phyloP scores from a whole-genome alignment of 805 yeast species.

The Starmerella lactis-condensi region DNA sequence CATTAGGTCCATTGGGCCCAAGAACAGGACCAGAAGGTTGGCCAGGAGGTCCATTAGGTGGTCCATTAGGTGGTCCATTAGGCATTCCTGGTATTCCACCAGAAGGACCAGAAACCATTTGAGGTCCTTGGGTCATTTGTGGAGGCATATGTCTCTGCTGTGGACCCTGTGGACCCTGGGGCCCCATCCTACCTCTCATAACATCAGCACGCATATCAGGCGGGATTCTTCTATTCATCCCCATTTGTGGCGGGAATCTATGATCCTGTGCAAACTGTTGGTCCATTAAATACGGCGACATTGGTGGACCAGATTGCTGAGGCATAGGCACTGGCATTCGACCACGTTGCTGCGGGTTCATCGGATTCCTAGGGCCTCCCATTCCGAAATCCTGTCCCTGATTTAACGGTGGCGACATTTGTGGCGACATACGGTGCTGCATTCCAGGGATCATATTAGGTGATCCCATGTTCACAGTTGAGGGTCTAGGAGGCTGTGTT shows the following conservation, averaged over 20 bases:
- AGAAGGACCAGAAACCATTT: background rate
- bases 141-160: constrained; percentile 1
- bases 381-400: too few species aligned
- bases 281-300: too few species aligned
- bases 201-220: background rate
- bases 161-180: constrained; percentile 1
- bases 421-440: background rate
- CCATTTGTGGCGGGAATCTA: background rate
- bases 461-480: background rate
- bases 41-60: constrained; percentile 1
- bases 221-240: background rate
- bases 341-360: background rate
- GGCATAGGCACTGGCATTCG: background rate
- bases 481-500: background rate
- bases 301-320: background rate
- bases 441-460: background rate
- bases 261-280: too few species aligned
- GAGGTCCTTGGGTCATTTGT: background rate
- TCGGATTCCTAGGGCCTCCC: too few species aligned
- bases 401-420: too few species aligned
- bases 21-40: background rate
- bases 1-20: background rate
- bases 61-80: constrained; percentile 1
- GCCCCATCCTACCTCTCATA: constrained; percentile 2
- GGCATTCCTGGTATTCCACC: background rate